Evolutionary conservation across 2,329 filamentous ascomycete species (phyloP).

Genomic region (Trematosphaeria pertusa): DNA sequence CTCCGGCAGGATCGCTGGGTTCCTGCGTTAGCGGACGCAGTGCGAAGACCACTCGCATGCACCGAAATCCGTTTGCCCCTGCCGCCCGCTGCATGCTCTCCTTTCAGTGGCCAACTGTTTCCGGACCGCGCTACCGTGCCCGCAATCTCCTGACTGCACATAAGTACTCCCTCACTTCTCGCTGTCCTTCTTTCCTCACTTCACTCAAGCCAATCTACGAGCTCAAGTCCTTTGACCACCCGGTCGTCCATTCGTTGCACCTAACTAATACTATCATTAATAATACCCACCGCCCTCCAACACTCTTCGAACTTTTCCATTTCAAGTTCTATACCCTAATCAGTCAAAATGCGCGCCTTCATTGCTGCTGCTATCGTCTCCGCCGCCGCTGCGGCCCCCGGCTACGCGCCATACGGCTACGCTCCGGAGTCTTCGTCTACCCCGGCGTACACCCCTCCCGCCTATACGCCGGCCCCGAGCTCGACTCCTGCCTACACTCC

Average conservation of each 20-base stretch:
- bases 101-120: slow-evolving; percentile 42
- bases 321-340: slow-evolving; percentile 39
- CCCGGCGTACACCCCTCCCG: background rate
- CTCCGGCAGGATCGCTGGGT: slow-evolving; percentile 36
- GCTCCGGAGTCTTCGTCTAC: background rate
- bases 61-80: slow-evolving; percentile 32
- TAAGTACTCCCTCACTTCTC: slow-evolving; percentile 34
- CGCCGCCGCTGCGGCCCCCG: slow-evolving; percentile 39
- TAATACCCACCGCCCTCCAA: slow-evolving; percentile 28
- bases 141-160: slow-evolving; percentile 48
- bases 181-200: slow-evolving; percentile 36
- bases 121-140: slow-evolving; percentile 43
- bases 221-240: slow-evolving; percentile 48
- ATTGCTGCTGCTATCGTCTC: slow-evolving; percentile 43
- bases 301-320: slow-evolving; percentile 27
- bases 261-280: slow-evolving; percentile 52
- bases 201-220: slow-evolving; percentile 46
- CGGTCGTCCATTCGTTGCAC: slow-evolving; percentile 52
- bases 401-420: slow-evolving; percentile 21
- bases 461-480: slow-evolving; percentile 19
- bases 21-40: slow-evolving; percentile 45
- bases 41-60: slow-evolving; percentile 38
- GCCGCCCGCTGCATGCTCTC: slow-evolving; percentile 33
- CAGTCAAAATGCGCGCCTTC: slow-evolving; percentile 50
- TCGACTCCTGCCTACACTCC: slow-evolving; percentile 19